Conservation (phyloP, 1,139 yeast genomes). For the Pichia sp. region DNA sequence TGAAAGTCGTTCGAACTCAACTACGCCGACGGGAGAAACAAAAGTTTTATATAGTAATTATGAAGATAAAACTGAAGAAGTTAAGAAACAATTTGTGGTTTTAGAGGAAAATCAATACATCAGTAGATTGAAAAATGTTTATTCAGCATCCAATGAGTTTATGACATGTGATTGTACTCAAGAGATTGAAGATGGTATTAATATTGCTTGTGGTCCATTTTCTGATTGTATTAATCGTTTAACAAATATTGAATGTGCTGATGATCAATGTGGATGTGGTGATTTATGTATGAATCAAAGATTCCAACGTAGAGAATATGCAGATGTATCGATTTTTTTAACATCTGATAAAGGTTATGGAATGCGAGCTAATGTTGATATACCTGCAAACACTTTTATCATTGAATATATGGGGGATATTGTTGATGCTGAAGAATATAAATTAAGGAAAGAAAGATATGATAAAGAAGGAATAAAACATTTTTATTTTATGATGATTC, state of each 20-base stretch:
- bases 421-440: constrained; percentile 66
- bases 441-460: constrained; percentile 67
- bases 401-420: constrained; percentile 95
- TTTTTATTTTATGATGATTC: constrained; percentile 96
- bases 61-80: constrained; percentile 66
- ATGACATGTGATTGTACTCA: constrained; percentile 88
- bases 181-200: constrained; percentile 35
- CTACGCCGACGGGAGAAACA: constrained; percentile 19
- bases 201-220: constrained; percentile 77
- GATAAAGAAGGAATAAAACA: constrained; percentile 69
- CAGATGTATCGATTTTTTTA: constrained; percentile 65
- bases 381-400: constrained; percentile 63
- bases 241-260: constrained; percentile 86
- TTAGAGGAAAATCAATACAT: constrained; percentile 58
- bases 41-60: constrained; percentile 39
- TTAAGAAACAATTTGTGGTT: constrained; percentile 49
- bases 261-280: constrained; percentile 71
- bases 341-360: constrained; percentile 90
- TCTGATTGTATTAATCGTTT: constrained; percentile 87
- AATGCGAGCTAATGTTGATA: constrained; percentile 56
- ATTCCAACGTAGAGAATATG: constrained; percentile 70
- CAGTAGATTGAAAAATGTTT: constrained; percentile 21
- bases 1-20: constrained; percentile 12
- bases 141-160: constrained; percentile 32
- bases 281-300: constrained; percentile 78